Conservation (phyloP, 2,329 filamentous ascomycete species). For the Cadophora sp. region DNA sequence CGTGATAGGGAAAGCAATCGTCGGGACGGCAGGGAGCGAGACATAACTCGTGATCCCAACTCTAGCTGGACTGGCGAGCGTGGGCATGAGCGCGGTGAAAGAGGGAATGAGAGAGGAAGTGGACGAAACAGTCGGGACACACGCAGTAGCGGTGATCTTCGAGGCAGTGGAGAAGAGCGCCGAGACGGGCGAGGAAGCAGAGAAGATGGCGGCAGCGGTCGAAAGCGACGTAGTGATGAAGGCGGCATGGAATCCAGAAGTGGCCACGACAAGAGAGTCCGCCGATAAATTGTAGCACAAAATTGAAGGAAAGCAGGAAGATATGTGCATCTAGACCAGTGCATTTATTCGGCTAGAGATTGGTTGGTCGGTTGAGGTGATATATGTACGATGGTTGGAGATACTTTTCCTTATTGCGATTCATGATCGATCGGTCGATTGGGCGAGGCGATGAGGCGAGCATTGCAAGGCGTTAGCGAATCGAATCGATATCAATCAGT, state of each 20-base stretch:
- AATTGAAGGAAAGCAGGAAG: not conserved
- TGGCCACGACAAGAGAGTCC: conserved; percentile 36
- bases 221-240: conserved; percentile 43
- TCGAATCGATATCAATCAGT: not conserved
- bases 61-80: conserved; percentile 37
- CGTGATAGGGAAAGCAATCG: conserved; percentile 39
- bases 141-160: conserved; percentile 28
- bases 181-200: conserved; percentile 38
- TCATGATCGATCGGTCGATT: not conserved
- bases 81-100: conserved; percentile 29
- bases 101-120: conserved; percentile 30
- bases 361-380: not conserved
- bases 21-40: conserved; percentile 36
- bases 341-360: conserved; percentile 4
- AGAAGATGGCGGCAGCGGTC: conserved; percentile 32
- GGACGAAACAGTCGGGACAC: conserved; percentile 32
- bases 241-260: conserved; percentile 40
- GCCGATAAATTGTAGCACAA: conserved; percentile 27
- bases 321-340: conserved; percentile 16
- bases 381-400: conserved; percentile 15
- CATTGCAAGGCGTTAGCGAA: conserved; percentile 16
- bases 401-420: conserved; percentile 2
- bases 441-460: conserved; percentile 3
- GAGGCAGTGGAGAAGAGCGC: conserved; percentile 32
- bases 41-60: conserved; percentile 32